Evolutionary conservation across 257 asterid species (phyloP), one percentile per base, ranked within the genome.

Genomic region (Echium plantagineum): DNA sequence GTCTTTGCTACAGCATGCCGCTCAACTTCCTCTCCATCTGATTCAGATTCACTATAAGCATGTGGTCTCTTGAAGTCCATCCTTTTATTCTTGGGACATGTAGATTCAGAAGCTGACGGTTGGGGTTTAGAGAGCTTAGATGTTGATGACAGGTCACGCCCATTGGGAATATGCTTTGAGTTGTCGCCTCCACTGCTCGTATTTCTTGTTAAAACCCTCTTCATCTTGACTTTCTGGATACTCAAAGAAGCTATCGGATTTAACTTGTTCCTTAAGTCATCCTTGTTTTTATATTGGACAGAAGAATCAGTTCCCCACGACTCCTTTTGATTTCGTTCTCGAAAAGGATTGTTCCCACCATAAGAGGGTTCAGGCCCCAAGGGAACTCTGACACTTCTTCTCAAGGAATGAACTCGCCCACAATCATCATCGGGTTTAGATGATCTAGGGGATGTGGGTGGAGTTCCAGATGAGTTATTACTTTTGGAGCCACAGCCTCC

Each of bases 1-100:
- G 69, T 61, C 51, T 68, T 72, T 42, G 61, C 32, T 68, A 63
- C 71, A 62, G 74, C 51, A 49, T 62, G 78, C 2, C 78, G 57
- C 63, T 16, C 77, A 30, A 32, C 57, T 0, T 52, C 77, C 62
- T 75, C 86, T 46, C 74, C 81, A 64, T 75, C 84, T 6, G 82
- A 72, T 64, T 54, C 78, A 16, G 75, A 78, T 31, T 52, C 5
- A 53, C 22, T 67, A 56, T 28, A 68, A 62, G 65, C 22, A 71
- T 71, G 24, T 52, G 73, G 67, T 52, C 73, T 83, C 84, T 76
- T 74, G 49, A 21, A 69, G 56, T 67, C 63, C 30, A 64, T 21
- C 59, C 55, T 47, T 74, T 68, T 84, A 64, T 75, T 70, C 70
- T 74, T 76, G 32, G 63, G 71, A 61, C 60, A 70, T 64, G 66